These are phyloP conservation scores for Xenosphaeropsis pyriputrescens DNA, from an alignment of 2,329 filamentous ascomycete species.

Conservation along the genomic window DNA sequence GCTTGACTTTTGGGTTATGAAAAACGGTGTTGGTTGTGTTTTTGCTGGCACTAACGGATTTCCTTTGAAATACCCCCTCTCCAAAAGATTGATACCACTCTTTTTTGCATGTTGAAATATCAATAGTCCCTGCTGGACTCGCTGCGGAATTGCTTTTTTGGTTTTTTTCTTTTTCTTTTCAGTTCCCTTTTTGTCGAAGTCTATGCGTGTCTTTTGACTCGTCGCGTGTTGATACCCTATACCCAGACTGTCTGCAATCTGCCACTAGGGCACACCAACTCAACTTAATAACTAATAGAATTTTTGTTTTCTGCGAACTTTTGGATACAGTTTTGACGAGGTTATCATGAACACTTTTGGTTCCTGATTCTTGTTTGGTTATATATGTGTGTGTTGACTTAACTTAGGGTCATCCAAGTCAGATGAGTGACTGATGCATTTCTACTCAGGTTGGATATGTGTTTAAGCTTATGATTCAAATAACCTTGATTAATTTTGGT, in stretches of 20 bases:
- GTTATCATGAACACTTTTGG: neutral
- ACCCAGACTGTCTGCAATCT: constrained; percentile 22
- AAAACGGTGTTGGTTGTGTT: too few relatives aligned
- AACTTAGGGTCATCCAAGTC: too few relatives aligned
- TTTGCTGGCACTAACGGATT: constrained; percentile 6
- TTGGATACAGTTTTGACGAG: too few relatives aligned
- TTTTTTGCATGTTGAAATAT: constrained; percentile 17
- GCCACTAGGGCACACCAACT: constrained; percentile 19
- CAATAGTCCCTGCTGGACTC: too few relatives aligned
- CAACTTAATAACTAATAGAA: constrained; percentile 21
- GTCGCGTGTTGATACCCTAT: constrained; percentile 23
- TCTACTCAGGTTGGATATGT: too few relatives aligned
- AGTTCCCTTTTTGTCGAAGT: constrained; percentile 6
- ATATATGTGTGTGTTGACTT: too few relatives aligned
- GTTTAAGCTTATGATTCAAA: too few relatives aligned
- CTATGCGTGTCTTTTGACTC: too few relatives aligned
- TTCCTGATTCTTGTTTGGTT: too few relatives aligned
- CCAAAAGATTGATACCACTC: constrained; percentile 19
- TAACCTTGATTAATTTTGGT: too few relatives aligned
- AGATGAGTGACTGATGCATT: too few relatives aligned
- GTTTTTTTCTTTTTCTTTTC: constrained; percentile 11
- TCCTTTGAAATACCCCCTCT: constrained; percentile 19
- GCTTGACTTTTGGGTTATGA: too few relatives aligned
- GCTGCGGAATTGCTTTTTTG: constrained; percentile 7
- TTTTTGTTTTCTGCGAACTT: constrained; percentile 3